Evolutionary conservation across 352 stramenopile species (phyloP), one percentile per base, ranked within the genome.

Genomic region (Globisporangium middletonii): DNA sequence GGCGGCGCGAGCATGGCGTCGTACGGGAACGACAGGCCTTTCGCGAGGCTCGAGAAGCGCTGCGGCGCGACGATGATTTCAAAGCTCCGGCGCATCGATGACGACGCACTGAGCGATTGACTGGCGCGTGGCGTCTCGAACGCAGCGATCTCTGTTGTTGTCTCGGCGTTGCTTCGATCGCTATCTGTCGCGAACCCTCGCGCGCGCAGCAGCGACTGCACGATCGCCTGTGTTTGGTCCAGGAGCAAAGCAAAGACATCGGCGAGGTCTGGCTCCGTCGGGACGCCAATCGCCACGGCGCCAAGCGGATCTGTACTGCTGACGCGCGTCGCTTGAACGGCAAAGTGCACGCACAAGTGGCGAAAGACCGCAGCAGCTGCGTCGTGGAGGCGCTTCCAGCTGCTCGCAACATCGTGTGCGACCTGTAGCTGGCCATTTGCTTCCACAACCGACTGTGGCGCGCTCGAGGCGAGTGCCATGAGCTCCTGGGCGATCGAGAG

Each of bases 61-160:
- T 66, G 71, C 0, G 86, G 83, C 2, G 54, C 43, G 4, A 60
- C 57, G 27, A 97, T 83, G 9, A 96, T 60, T 60, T 97, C 89
- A 60, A 81, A 88, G 37, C 80, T 90, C 48, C 80, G 55, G 46
- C 78, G 58, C 23, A 78, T 58, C 6, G 59, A 56, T 16, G 53
- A 30, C 8, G 43, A 13, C 19, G 6, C n/a, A 19, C 43, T 48
- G 18, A 50, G 18, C 48, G 51, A 35, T 42, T 49, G 11, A 8
- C 4, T 54, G n/a, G 4, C n/a, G 6, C 44, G 26, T 13, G 58
- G 19, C 23, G 50, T 59, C n/a, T 49, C 55, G 4, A 38, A 12
- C 2, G 18, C 2, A 35, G 13, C 11, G 49, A 9, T 44, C 48
- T 6, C 38, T n/a, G 42, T 42, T n/a, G 42, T 42, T 59, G 4